Evolutionary conservation across 2,329 filamentous ascomycete species (phyloP).

Genomic region (Chaetomium olivaceum): DNA sequence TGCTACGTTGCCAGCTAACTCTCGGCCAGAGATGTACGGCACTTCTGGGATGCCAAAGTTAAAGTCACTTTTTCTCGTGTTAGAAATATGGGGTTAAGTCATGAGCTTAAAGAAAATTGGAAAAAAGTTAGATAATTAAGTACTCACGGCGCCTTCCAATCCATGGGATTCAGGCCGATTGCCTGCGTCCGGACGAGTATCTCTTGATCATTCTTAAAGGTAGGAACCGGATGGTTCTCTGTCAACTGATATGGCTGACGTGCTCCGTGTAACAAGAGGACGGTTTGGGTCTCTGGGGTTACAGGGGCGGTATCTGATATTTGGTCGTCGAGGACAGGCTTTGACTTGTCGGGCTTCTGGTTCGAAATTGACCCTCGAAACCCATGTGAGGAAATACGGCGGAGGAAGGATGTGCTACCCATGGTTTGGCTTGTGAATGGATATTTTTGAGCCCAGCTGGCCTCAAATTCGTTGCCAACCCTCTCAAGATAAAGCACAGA

Average conservation of each 20-base stretch:
- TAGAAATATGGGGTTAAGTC: too few relatives aligned
- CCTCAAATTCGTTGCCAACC: not conserved
- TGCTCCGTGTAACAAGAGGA: slow-evolving; percentile 37
- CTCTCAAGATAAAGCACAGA: slow-evolving; percentile 10
- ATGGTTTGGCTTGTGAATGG: not conserved
- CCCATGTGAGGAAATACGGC: slow-evolving; percentile 24
- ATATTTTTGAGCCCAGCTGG: not conserved
- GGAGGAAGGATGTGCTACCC: slow-evolving; percentile 24
- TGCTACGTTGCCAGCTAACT: slow-evolving; percentile 67
- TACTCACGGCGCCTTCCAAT: slow-evolving; percentile 71
- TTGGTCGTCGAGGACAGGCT: not conserved
- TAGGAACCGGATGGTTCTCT: slow-evolving; percentile 35
- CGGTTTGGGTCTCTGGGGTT: slow-evolving; percentile 34
- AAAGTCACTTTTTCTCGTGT: slow-evolving; percentile 55
- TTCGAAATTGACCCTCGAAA: slow-evolving; percentile 14
- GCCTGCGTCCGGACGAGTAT: slow-evolving; percentile 63
- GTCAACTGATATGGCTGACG: slow-evolving; percentile 37
- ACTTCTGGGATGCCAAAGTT: slow-evolving; percentile 68
- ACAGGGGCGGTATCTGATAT: not conserved
- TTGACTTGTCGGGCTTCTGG: slow-evolving; percentile 1
- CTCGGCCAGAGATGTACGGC: slow-evolving; percentile 69
- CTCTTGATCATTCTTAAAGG: slow-evolving; percentile 43
- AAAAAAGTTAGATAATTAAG: not conserved
- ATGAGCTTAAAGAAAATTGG: not conserved
- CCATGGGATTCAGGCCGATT: slow-evolving; percentile 74